Evolutionary conservation across 2,329 filamentous ascomycete genomes (phyloP).

Genomic region (Keithomyces neogunnii): DNA sequence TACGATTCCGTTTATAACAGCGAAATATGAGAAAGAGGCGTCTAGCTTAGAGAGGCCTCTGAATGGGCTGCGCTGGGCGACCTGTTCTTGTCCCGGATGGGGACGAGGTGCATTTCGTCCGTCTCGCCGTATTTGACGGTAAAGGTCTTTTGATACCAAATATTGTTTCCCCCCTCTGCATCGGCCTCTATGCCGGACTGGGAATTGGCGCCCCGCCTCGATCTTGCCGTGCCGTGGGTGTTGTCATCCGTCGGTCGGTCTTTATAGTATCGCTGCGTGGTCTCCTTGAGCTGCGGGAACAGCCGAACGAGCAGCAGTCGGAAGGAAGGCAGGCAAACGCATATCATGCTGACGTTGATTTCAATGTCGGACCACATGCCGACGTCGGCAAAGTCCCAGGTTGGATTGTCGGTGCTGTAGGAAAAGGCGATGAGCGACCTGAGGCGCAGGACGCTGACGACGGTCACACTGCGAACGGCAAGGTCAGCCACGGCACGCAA

Average conservation of each 20-base stretch:
- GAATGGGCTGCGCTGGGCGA: not conserved
- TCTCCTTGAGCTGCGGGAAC: not conserved
- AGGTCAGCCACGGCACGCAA: not conserved
- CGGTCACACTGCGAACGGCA: slow-evolving; percentile 10
- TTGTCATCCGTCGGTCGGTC: not conserved
- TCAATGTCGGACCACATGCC: slow-evolving; percentile 18
- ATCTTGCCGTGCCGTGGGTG: not conserved
- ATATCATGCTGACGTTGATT: slow-evolving; percentile 7
- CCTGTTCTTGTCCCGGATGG: not conserved
- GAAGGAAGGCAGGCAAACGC: slow-evolving; percentile 18
- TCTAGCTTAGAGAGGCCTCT: not conserved
- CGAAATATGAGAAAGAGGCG: not conserved
- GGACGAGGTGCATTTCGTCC: not conserved
- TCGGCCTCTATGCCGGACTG: not conserved
- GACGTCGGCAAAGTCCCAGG: slow-evolving; percentile 13
- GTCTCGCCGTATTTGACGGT: not conserved
- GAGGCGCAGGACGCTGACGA: slow-evolving; percentile 15
- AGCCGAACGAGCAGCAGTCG: slow-evolving; percentile 11
- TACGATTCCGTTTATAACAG: not conserved
- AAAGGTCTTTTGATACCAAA: not conserved
- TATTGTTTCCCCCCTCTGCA: not conserved
- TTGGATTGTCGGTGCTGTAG: slow-evolving; percentile 11
- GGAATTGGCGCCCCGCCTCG: not conserved
- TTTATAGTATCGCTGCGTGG: not conserved
- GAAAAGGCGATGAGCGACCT: slow-evolving; percentile 12